Percentiles rank a stretch among this genome's conserved stretches.
phyloP scores from a whole-genome alignment of 768 basidiomycete species.

The Suillus weaverae region DNA sequence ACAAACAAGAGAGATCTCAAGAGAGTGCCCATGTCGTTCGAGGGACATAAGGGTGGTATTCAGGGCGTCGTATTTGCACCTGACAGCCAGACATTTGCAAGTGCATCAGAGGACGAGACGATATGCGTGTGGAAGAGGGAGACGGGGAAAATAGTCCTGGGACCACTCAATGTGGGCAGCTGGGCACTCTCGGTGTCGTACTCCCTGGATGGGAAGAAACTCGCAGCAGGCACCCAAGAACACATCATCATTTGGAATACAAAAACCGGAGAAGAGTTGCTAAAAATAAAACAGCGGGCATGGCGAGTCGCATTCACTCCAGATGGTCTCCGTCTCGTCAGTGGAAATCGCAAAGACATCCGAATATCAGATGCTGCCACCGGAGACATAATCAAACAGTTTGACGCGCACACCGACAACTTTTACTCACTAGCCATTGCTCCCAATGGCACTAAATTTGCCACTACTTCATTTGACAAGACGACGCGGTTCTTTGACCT shows the following conservation, averaged over 20 bases:
- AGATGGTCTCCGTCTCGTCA: background rate
- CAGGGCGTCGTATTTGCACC: background rate
- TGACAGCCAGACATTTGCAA: background rate
- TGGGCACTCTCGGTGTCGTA: background rate
- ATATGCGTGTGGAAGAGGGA: background rate
- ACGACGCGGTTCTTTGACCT: background rate
- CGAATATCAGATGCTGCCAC: background rate
- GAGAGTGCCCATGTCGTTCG: background rate
- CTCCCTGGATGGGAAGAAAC: background rate
- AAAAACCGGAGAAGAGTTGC: background rate
- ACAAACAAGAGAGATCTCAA: no score
- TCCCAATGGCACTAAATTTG: background rate
- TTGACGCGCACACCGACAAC: background rate
- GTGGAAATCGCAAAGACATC: background rate
- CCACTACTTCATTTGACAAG: background rate
- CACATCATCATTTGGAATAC: background rate
- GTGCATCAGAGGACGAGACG: background rate
- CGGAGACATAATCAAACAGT: background rate
- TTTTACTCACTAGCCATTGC: background rate
- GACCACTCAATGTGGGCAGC: background rate
- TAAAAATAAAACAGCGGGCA: background rate
- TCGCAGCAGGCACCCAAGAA: background rate
- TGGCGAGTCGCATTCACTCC: background rate
- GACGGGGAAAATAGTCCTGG: background rate
- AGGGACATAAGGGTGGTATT: background rate